Evolutionary conservation across 75 land plant species (phyloP), one percentile per base, ranked within the genome.

Genomic region (Larix kaempferi): DNA sequence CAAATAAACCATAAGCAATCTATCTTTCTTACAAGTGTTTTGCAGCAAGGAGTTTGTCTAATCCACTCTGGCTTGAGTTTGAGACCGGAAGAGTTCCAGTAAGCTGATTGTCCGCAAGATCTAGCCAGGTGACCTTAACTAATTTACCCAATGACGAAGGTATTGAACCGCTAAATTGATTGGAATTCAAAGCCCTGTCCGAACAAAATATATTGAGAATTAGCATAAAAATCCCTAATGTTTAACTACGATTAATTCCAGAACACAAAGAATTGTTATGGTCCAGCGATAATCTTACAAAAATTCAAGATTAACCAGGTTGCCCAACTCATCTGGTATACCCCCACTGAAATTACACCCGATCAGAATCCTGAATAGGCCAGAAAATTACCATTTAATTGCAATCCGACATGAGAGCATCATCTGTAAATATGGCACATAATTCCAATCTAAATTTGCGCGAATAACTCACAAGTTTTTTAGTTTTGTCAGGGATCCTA

Each of bases 51-150:
- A 92, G 88, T 74, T 59, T 75, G 61, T 92, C 93, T 13, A 92
- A 84, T 49, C 95, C 95, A 57, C 81, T 55, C 1, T 65, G 57
- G 17, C 10, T 65, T 5, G 59, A 80, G 79, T 79, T 74, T 37
- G 94, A 92, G 54, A 89, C 82, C 6, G 95, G 95, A 55, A 93
- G 79, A 1, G 65, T 26, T 75, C 95, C 95, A 10, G 56, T 66
- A 13, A 93, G 79, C 73, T 69, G 67, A 72, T 93, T 93, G 73
- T 85, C 84, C n/a, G 93, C 80, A 21, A 93, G 33, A 73, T 93
- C 95, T 59, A 93, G 78, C 95, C 93, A 92, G 37, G 74, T 81
- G 3, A 92, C 77, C 10, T 84, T 80, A 6, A 80, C 72, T 25
- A 92, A 76, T 12, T 76, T 66, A 29, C 95, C 93, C 52, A 92